Percentiles rank a stretch among this genome's conserved stretches.
phyloP scores from a whole-genome alignment of 139 green algal species.

The Zygnema circumcarinatum region DNA sequence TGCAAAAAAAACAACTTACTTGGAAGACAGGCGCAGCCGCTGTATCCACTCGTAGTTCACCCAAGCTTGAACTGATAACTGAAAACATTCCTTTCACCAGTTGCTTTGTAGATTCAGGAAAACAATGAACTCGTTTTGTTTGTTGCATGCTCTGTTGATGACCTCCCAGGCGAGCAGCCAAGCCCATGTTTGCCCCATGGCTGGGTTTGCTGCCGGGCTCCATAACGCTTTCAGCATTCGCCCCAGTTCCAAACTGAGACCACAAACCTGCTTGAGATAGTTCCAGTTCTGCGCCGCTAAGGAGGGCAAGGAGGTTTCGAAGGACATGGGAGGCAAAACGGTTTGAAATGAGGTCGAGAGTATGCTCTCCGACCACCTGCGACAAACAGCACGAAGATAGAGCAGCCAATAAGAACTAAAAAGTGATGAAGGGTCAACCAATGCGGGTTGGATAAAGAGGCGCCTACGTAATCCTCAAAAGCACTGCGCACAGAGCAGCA shows the following conservation, averaged over 20 bases:
- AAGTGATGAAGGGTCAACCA: too few relatives aligned
- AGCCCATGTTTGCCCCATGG: background rate
- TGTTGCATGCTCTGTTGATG: background rate
- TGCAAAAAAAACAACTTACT: too few relatives aligned
- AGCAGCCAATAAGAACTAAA: too few relatives aligned
- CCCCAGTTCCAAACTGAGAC: background rate
- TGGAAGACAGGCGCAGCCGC: background rate
- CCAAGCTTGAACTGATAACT: background rate
- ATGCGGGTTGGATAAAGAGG: too few relatives aligned
- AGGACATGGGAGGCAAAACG: background rate
- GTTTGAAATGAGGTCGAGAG: background rate
- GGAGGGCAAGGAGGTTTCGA: background rate
- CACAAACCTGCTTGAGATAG: background rate
- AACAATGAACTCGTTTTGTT: background rate
- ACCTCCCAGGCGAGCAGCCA: background rate
- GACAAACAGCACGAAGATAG: background rate
- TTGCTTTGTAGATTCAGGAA: background rate
- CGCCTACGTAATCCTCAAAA: too few relatives aligned
- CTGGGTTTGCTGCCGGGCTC: background rate
- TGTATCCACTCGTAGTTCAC: background rate
- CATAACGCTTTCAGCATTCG: background rate
- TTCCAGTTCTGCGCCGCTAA: background rate
- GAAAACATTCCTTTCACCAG: background rate
- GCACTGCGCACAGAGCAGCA: too few relatives aligned
- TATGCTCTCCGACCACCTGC: background rate